Conservation (phyloP, 352 stramenopile genomes). For the Thalassiosira sp. region DNA sequence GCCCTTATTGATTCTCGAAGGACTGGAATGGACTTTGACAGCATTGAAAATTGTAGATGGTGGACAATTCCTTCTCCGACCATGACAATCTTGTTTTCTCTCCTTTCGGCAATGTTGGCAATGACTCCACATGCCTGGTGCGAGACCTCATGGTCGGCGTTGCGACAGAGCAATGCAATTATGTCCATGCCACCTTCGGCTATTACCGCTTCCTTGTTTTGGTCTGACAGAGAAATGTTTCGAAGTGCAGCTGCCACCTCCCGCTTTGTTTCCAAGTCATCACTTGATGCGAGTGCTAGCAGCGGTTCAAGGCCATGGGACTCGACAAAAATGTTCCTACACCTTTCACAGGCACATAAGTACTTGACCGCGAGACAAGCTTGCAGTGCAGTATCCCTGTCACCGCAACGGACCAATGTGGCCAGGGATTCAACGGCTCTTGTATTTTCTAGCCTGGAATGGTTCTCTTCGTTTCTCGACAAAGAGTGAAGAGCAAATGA, state of each 20-base stretch:
- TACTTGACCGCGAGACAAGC: constrained; percentile 89
- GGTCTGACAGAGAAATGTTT: constrained; percentile 94
- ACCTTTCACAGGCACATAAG: constrained; percentile 89
- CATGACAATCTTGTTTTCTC: constrained; percentile 94
- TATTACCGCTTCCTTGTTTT: constrained; percentile 96
- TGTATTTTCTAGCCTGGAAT: constrained; percentile 87
- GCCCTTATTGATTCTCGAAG: constrained; percentile 91
- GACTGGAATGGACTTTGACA: constrained; percentile 89
- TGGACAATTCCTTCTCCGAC: constrained; percentile 93
- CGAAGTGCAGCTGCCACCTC: constrained; percentile 91
- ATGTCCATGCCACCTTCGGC: constrained; percentile 89
- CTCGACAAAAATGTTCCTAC: constrained; percentile 90
- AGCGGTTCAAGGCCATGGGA: constrained; percentile 90
- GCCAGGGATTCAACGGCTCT: constrained; percentile 87
- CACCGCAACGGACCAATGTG: constrained; percentile 87
- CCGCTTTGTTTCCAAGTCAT: constrained; percentile 91
- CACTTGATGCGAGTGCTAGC: constrained; percentile 85
- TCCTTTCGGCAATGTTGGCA: constrained; percentile 92
- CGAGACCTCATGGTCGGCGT: constrained; percentile 91
- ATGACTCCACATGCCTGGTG: constrained; percentile 91
- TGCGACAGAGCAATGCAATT: constrained; percentile 87
- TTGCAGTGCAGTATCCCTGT: constrained; percentile 93
- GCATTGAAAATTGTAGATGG: constrained; percentile 94
- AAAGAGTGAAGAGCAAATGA: constrained; percentile 92
- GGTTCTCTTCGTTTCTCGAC: constrained; percentile 89